Evolutionary conservation across 208 protist genomes (phyloP).

Genomic region (Trypanosoma cruzi): DNA sequence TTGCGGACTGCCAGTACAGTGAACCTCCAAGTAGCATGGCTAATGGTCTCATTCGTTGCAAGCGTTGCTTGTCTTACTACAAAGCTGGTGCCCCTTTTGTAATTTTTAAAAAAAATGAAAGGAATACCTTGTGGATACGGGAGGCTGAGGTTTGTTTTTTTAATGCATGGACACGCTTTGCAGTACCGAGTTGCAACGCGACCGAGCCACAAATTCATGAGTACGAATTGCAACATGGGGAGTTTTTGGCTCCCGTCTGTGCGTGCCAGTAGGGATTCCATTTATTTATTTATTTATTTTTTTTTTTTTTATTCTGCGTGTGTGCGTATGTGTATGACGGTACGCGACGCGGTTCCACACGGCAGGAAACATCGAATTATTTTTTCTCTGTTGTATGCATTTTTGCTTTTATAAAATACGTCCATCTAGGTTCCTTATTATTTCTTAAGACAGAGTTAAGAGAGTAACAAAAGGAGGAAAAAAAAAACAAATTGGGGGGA

Average conservation of each 20-base stretch:
- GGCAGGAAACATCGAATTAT: background rate
- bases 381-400: background rate
- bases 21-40: constrained; percentile 12
- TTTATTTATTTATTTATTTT: background rate
- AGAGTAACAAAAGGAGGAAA: too few species aligned
- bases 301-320: constrained; percentile 3
- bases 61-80: constrained; percentile 19
- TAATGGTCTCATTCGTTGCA: constrained; percentile 26
- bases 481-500: too few species aligned
- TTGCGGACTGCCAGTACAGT: constrained; percentile 22
- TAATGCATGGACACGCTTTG: constrained; percentile 28
- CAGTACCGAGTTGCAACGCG: constrained; percentile 14
- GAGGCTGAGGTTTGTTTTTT: constrained; percentile 23
- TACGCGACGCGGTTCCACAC: background rate
- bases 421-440: too few species aligned
- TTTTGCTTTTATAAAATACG: background rate
- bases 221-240: constrained; percentile 5
- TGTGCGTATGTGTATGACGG: background rate
- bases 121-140: background rate
- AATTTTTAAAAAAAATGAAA: constrained; percentile 1
- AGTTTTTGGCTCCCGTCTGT: constrained; percentile 24
- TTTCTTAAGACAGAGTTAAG: background rate
- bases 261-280: constrained; percentile 3
- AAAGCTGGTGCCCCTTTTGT: constrained; percentile 26
- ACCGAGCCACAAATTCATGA: background rate